Percentiles rank a stretch among this genome's conserved stretches.
phyloP scores from a whole-genome alignment of 352 stramenopile species.

The Globisporangium sylvaticum region DNA sequence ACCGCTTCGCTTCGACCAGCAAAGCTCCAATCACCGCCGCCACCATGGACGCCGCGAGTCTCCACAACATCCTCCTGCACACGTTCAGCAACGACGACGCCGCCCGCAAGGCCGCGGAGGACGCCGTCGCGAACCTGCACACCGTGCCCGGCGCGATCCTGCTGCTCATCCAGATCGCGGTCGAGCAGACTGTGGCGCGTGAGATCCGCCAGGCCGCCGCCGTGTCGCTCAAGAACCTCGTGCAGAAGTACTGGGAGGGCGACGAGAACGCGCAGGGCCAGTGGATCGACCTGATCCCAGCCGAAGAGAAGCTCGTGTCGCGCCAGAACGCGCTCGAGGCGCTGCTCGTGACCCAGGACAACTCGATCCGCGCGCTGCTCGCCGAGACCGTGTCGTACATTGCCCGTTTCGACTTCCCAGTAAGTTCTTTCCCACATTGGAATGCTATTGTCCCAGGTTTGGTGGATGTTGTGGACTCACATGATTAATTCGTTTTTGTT shows the following conservation, averaged over 20 bases:
- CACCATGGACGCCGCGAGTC: constrained; percentile 82
- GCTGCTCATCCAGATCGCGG: constrained; percentile 80
- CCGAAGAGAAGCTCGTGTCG: constrained; percentile 59
- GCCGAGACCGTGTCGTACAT: constrained; percentile 94
- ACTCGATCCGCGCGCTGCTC: constrained; percentile 88
- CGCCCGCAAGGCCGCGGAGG: constrained; percentile 70
- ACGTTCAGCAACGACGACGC: constrained; percentile 79
- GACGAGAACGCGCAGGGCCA: constrained; percentile 69
- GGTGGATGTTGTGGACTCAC: neutral
- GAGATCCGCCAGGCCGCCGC: constrained; percentile 91
- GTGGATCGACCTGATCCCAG: constrained; percentile 57
- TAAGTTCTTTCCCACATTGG: too few relatives aligned
- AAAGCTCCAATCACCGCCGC: neutral
- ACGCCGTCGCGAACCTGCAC: constrained; percentile 73
- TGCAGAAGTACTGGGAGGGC: constrained; percentile 93
- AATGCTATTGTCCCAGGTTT: too few relatives aligned
- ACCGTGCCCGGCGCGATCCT: constrained; percentile 67
- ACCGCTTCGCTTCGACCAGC: neutral
- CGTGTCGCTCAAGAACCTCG: constrained; percentile 95
- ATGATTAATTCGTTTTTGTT: neutral
- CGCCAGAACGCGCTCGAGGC: constrained; percentile 76
- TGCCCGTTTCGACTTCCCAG: constrained; percentile 94
- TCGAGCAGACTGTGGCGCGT: constrained; percentile 60
- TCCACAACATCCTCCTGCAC: constrained; percentile 88
- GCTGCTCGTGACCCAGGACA: constrained; percentile 87